These are phyloP conservation scores for Thraustotheca clavata DNA, from an alignment of 352 stramenopile genomes.

Conservation along the genomic window DNA sequence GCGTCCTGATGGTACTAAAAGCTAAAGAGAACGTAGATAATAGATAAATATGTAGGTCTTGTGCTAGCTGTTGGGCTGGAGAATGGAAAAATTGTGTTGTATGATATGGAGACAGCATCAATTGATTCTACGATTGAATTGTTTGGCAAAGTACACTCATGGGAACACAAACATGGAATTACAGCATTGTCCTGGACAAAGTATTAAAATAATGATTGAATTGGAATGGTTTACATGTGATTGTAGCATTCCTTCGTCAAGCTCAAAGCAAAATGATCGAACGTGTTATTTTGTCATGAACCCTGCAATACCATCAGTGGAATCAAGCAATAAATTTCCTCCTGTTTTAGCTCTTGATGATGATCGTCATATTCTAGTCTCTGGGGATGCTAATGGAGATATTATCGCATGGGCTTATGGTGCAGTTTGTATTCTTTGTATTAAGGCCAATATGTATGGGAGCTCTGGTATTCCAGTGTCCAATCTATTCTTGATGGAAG, in stretches of 20 bases:
- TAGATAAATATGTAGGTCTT: constrained; percentile 25
- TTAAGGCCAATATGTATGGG: neutral
- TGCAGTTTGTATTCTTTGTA: neutral
- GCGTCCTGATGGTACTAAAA: constrained; percentile 48
- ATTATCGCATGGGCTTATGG: neutral
- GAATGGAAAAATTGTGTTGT: constrained; percentile 58
- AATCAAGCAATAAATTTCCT: neutral
- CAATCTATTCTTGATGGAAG: neutral
- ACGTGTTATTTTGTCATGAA: constrained; percentile 6
- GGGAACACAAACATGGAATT: neutral
- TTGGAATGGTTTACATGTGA: too few relatives aligned
- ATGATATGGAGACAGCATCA: constrained; percentile 43
- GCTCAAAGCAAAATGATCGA: neutral
- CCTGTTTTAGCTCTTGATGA: neutral
- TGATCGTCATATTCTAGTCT: constrained; percentile 8
- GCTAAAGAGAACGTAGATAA: too few relatives aligned
- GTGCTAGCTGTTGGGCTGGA: constrained; percentile 57
- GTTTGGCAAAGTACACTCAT: neutral
- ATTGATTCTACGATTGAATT: neutral
- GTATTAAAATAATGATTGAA: too few relatives aligned
- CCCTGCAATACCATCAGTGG: neutral
- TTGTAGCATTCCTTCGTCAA: neutral
- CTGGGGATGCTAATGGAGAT: neutral
- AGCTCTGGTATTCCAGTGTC: too few relatives aligned
- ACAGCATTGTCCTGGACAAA: neutral